Conservation (phyloP, 176 grass and related monocot genomes). For the Alopecurus myosuroides region DNA sequence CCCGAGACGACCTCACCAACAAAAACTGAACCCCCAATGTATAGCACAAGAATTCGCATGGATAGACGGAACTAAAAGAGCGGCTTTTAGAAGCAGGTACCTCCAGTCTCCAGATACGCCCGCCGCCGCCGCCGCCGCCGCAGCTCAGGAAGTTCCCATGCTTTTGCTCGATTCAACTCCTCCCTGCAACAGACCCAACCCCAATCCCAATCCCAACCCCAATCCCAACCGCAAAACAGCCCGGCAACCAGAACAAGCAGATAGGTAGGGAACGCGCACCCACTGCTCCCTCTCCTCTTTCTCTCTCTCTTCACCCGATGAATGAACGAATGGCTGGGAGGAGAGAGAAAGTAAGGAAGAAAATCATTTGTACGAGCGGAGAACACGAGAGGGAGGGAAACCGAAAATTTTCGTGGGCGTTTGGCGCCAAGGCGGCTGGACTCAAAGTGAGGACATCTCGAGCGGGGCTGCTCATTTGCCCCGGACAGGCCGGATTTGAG, state of each 20-base stretch:
- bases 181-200: background rate
- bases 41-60: background rate
- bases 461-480: too few relatives aligned
- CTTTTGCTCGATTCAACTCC: background rate
- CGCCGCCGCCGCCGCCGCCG: background rate
- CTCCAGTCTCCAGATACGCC: background rate
- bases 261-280: background rate
- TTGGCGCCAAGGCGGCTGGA: slow-evolving; percentile 42
- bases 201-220: background rate
- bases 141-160: slow-evolving; percentile 21
- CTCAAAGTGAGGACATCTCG: too few relatives aligned
- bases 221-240: background rate
- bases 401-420: slow-evolving; percentile 21
- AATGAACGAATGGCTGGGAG: background rate
- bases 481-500: too few relatives aligned
- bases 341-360: background rate
- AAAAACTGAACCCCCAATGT: background rate
- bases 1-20: background rate
- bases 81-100: background rate
- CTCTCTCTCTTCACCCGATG: background rate
- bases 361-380: background rate
- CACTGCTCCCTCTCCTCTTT: background rate
- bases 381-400: slow-evolving; percentile 21
- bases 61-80: background rate
- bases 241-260: background rate